Base-by-base conservation (phyloP, 306 rosid species). In the Gastrolobium bilobum region DNA sequence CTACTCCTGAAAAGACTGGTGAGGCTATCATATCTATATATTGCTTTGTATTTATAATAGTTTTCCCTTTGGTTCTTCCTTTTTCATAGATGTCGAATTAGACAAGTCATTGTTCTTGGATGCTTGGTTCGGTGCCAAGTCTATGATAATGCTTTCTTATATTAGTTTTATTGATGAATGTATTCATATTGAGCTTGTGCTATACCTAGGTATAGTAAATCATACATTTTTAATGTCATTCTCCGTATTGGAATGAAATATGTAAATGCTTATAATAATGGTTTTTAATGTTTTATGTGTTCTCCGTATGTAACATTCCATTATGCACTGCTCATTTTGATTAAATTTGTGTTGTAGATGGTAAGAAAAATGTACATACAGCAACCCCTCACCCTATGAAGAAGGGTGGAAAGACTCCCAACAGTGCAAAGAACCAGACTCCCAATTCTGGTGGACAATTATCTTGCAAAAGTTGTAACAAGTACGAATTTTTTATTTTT, bases 311-410 rank as follows among this genome's bases (percentile, higher is more conserved):
- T 20, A 42, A n/a, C 15, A 6, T 14, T n/a, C 10, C 4, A 10
- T 20, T 35, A 11, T 63, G 60, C 69, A 43, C 2, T 30, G 33
- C 10, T 65, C 14, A 48, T 69, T 13, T 34, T 75, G 62, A 43
- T 73, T 35, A 42, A 68, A 58, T 44, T 63, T 26, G 51, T 70
- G 38, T n/a, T 72, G 11, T 85, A 94, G 99, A 81, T 77, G 91
- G 73, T 9, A 94, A 92, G 86, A 92, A 92, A 84, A 74, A 33
- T 13, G 97, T 50, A 40, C 97, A 90, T 64, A 44, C 68, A 1
- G 93, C 89, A 3, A 94, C 99, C 7, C 97, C 99, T 5, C 83
- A 91, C 79, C 97, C 97, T 7, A 79, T 68, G 29, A 94, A 94
- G 90, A 88, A 91, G 59, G 83, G 69, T 15, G 93, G 59, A 29